Percentiles rank a stretch among this genome's conserved stretches.
Evolutionary conservation across 768 basidiomycete genomes (phyloP).

Genomic region (Mycena galopus): DNA sequence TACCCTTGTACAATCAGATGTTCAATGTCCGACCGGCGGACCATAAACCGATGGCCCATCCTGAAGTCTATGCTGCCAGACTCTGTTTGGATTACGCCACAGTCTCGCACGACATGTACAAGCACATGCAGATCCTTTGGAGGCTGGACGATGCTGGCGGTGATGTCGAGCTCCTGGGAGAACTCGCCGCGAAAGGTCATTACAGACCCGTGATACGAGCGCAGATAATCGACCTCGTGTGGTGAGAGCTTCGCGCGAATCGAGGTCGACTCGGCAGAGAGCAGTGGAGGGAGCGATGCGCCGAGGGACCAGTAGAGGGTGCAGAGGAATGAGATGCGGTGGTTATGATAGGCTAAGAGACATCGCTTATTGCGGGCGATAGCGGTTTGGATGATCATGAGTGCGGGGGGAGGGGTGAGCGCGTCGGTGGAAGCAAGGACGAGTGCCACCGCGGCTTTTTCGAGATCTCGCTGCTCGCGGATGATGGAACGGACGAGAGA

Average conservation of each 20-base stretch:
- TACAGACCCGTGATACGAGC: constrained; percentile 83
- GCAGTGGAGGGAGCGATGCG: constrained; percentile 87
- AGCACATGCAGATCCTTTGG: constrained; percentile 92
- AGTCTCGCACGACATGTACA: constrained; percentile 89
- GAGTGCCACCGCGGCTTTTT: constrained; percentile 63
- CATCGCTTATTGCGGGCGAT: constrained; percentile 96
- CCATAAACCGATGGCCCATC: constrained; percentile 91
- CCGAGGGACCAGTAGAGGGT: constrained; percentile 93
- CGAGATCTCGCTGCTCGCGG: constrained; percentile 93
- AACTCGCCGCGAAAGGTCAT: constrained; percentile 90
- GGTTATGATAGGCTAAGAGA: constrained; percentile 91
- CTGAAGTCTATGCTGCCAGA: constrained; percentile 91
- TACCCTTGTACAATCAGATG: constrained; percentile 95
- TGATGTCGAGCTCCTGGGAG: constrained; percentile 89
- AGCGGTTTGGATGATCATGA: constrained; percentile 90
- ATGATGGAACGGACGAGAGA: constrained; percentile 86
- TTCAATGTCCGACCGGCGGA: constrained; percentile 91
- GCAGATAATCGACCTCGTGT: constrained; percentile 86
- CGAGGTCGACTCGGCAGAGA: constrained; percentile 62
- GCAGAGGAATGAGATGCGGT: constrained; percentile 85
- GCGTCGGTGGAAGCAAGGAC: constrained; percentile 49
- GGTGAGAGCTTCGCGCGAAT: constrained; percentile 82
- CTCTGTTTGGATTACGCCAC: constrained; percentile 93
- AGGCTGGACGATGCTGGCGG: constrained; percentile 83
- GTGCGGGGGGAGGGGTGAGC: constrained; percentile 65